A percentile compares a stretch with the other conserved stretches of the same genome.
These are phyloP conservation scores for Lentithecium fluviatile DNA, from an alignment of 495 filamentous ascomycete species.

Conservation along the genomic window DNA sequence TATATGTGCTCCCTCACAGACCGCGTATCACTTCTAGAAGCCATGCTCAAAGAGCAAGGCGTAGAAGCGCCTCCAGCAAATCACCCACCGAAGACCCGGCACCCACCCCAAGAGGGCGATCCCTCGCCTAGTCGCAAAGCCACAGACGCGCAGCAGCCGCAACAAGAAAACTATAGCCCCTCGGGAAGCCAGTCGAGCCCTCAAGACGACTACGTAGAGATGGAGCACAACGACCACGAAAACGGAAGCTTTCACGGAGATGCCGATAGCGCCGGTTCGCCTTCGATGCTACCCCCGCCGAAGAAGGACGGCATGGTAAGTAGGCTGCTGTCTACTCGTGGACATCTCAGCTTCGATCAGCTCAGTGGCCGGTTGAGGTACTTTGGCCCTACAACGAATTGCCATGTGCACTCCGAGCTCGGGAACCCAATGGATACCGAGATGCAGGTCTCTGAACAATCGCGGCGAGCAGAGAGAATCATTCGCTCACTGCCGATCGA, in stretches of 20 bases:
- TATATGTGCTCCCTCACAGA: conserved; percentile 57
- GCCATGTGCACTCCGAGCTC: conserved; percentile 39
- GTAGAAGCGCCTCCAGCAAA: conserved; percentile 51
- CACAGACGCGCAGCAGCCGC: conserved; percentile 6
- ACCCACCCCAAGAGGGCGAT: conserved; percentile 22
- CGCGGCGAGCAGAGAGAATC: conserved; percentile 47
- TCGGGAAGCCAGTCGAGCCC: conserved; percentile 36
- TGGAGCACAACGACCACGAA: conserved; percentile 36
- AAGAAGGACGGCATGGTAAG: conserved; percentile 48
- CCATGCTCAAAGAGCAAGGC: conserved; percentile 51
- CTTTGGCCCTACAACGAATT: conserved; percentile 51
- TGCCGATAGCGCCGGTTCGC: conserved; percentile 25
- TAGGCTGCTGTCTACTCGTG: conserved; percentile 46
- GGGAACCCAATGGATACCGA: conserved; percentile 16
- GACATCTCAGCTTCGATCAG: conserved; percentile 50
- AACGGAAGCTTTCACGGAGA: conserved; percentile 39
- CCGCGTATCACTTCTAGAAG: conserved; percentile 52
- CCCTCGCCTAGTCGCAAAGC: conserved; percentile 20
- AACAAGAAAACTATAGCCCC: conserved; percentile 35
- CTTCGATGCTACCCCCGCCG: conserved; percentile 30
- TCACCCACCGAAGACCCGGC: conserved; percentile 54
- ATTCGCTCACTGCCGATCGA: conserved; percentile 46
- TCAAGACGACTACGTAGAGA: conserved; percentile 34
- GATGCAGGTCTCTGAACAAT: conserved; percentile 41
- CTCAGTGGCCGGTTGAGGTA: conserved; percentile 47